Conservation (phyloP, 208 protist genomes). For the Trypanosoma scelopori region DNA sequence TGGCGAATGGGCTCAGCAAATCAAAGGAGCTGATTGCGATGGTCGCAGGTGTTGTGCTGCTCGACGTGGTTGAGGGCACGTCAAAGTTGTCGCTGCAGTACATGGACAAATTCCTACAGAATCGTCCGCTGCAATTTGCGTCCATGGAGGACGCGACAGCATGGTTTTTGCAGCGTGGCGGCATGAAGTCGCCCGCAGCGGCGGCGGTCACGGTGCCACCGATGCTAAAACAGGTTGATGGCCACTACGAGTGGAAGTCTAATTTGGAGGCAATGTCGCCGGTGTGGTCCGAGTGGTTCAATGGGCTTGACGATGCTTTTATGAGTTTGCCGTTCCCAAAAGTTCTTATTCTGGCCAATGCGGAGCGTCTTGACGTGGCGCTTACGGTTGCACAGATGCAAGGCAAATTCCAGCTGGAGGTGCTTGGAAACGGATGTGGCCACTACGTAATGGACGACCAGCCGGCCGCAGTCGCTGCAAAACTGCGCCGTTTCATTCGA, state of each 20-base stretch:
- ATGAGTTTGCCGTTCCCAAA: conserved; percentile 72
- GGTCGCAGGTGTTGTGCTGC: conserved; percentile 68
- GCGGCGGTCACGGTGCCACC: conserved; percentile 74
- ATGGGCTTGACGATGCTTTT: conserved; percentile 82
- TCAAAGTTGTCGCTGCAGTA: conserved; percentile 74
- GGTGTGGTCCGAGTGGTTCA: conserved; percentile 90
- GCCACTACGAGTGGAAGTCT: conserved; percentile 69
- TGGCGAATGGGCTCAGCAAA: conserved; percentile 40
- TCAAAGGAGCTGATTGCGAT: conserved; percentile 27
- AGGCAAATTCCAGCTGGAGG: conserved; percentile 93
- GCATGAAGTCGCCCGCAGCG: conserved; percentile 64
- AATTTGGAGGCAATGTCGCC: conserved; percentile 60
- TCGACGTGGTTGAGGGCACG: conserved; percentile 92
- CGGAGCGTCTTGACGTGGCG: conserved; percentile 85
- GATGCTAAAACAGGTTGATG: conserved; percentile 46
- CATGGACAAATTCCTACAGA: conserved; percentile 79
- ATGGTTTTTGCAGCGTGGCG: conserved; percentile 79
- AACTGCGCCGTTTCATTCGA: conserved; percentile 64
- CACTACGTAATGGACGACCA: conserved; percentile 93
- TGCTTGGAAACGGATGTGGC: conserved; percentile 80
- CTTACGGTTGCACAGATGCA: conserved; percentile 94
- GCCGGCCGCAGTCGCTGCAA: conserved; percentile 45
- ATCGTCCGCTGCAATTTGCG: conserved; percentile 67
- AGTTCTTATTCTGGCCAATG: conserved; percentile 85
- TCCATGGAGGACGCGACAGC: conserved; percentile 56